Base-by-base conservation (phyloP, 805 yeast species). In the Hanseniaspora clermontiae region DNA sequence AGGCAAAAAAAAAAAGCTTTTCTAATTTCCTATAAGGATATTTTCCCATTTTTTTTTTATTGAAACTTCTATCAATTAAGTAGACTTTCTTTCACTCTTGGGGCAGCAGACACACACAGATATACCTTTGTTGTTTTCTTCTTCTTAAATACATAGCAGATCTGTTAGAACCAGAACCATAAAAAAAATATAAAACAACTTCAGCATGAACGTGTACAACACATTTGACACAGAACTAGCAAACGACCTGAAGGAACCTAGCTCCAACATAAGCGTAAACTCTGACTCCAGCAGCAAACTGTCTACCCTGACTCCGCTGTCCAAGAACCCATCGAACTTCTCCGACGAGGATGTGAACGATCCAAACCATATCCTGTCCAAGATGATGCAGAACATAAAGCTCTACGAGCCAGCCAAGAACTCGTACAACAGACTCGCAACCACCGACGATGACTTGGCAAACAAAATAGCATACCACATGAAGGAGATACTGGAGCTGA, bases 401-500 rank as follows among this genome's bases (percentile, higher is more conserved):
- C 48, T 45, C 8, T 37, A 45, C 9, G 37, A 45, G 5, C 48
- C 48, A 24, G 48, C 48, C 37, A 45, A 45, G 27, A 52, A 52
- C 38, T 36, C 56, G 1, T 29, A 37, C 29, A 15, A 12, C 12
- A 45, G 56, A 52, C 39, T 36, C 12, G 29, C 17, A 31, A 45
- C 56, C 9, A 19, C 24, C 14, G 31, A 52, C n/a, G 39, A 46
- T 14, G 56, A 43, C 8, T 17, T 45, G 3, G 31, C 47, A 29
- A 31, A 27, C 9, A 52, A 52, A 42, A 52, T 52, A 17, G 47
- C 56, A 11, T 45, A 45, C 45, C 56, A 52, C 32, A 55, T 55
- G 5, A 64, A 62, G 47, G 77, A 82, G 14, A 83, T 89, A 58
- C 72, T 93, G 60, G 70, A 77, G 5, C 97, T 93, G 67, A 72